Evolutionary conservation across 2,329 filamentous ascomycete genomes (phyloP), one percentile per base, ranked within the genome.

Genomic region (Fusarium brevicatenulatum): DNA sequence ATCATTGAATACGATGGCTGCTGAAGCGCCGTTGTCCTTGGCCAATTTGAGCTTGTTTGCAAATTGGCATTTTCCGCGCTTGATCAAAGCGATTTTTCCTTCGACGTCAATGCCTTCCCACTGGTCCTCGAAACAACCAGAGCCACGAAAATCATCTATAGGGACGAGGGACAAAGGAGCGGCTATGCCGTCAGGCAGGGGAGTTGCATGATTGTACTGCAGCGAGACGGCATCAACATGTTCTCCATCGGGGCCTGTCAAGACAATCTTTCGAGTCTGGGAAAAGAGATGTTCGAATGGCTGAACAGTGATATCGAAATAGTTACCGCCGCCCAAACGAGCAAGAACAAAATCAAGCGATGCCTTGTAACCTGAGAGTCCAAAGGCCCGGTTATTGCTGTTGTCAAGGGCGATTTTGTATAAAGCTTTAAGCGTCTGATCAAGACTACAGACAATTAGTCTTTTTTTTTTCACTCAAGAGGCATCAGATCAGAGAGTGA

Each of bases 1-100:
- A 70, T 92, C 90, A 84, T 93, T 89, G 81, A 90, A 91, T 59
- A 92, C 83, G 47, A 92, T 80, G 2, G 86, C 83, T 52, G 80
- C 84, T 5, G 82, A 42, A 9, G 84, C 85, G 36, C 84, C 84
- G 19, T 42, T 66, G 36, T 61, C 55, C 36, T 63, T 73, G 32
- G 84, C 84, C 10, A 84, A 76, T 73, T 80, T 81, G 32, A 84
- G 77, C 74, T 85, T 85, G 34, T 81, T 78, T 9, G 78, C 60
- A 44, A 85, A 81, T 43, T 80, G 79, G 49, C 84, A 86, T 61
- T 67, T 72, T n/a, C 84, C 84, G 11, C 84, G 80, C 79, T 84
- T 83, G 39, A 86, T 76, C 50, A 86, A 81, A 9, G 81, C 80
- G 36, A 85, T 75, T 73, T 84, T 85, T 36, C 82, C 83, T 2